Evolutionary conservation across 2,329 filamentous ascomycete genomes (phyloP).

Genomic region (Ophiostoma pallidulum): DNA sequence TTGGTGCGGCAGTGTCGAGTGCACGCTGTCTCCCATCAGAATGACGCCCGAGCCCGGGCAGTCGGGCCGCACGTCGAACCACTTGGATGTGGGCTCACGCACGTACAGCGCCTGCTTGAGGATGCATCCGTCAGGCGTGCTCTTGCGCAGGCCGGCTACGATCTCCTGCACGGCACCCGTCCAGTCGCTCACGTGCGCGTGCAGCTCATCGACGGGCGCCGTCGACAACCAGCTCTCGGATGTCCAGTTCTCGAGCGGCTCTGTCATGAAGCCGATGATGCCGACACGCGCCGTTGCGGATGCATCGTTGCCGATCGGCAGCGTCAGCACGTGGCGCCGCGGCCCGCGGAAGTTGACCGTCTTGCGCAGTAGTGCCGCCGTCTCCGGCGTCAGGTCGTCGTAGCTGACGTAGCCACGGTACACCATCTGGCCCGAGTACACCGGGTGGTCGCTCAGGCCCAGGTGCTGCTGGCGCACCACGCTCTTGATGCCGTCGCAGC

Average conservation of each 20-base stretch:
- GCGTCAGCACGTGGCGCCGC: constrained; percentile 28
- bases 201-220: constrained; percentile 31
- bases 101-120: constrained; percentile 23
- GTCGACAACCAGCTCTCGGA: constrained; percentile 22
- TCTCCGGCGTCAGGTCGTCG: constrained; percentile 12
- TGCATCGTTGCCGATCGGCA: constrained; percentile 28
- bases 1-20: constrained; percentile 44
- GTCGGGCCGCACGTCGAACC: constrained; percentile 26
- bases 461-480: constrained; percentile 43
- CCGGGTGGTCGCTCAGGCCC: constrained; percentile 32
- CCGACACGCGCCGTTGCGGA: constrained; percentile 22
- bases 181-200: constrained; percentile 33
- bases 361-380: constrained; percentile 43
- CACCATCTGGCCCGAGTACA: constrained; percentile 50
- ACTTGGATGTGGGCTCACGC: constrained; percentile 35
- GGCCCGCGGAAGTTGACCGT: constrained; percentile 38
- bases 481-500: constrained; percentile 57
- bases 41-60: constrained; percentile 41
- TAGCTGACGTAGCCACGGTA: constrained; percentile 39
- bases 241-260: constrained; percentile 17
- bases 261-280: constrained; percentile 25
- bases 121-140: constrained; percentile 16
- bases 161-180: constrained; percentile 29
- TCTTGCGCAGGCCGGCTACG: constrained; percentile 36
- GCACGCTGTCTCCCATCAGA: constrained; percentile 47